Conservation (phyloP, 192 early-diverging fungal genomes). For the Geranomyces variabilis region DNA sequence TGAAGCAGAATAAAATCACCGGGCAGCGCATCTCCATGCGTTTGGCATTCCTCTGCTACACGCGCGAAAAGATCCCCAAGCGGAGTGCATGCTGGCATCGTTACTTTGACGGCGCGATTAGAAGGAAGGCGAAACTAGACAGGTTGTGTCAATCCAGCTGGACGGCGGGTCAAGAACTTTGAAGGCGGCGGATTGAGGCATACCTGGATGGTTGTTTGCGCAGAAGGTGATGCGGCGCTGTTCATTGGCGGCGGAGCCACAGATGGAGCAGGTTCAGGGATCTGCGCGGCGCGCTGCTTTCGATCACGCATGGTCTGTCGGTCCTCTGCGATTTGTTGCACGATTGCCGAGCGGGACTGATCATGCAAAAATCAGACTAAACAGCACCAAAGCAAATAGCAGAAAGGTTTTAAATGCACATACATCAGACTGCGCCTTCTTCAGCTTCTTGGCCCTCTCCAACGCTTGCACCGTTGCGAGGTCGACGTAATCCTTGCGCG, state of each 20-base stretch:
- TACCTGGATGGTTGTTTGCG: constrained; percentile 2
- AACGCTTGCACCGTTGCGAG: neutral
- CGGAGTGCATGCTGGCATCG: neutral
- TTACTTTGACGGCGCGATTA: neutral
- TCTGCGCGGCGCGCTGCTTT: neutral
- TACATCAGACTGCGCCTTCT: neutral
- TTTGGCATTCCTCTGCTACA: neutral
- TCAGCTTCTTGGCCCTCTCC: constrained; percentile 1
- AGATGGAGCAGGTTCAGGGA: too few relatives aligned
- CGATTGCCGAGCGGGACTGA: neutral
- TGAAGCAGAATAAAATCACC: constrained; percentile 1
- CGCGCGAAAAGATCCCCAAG: neutral
- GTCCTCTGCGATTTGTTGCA: constrained; percentile 8
- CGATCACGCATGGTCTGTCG: neutral
- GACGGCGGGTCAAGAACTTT: too few relatives aligned
- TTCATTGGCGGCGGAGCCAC: too few relatives aligned
- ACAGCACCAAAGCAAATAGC: neutral
- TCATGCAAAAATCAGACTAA: neutral
- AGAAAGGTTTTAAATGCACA: neutral
- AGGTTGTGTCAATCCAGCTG: too few relatives aligned
- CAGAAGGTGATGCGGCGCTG: too few relatives aligned
- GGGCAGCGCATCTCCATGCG: neutral
- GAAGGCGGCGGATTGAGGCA: too few relatives aligned
- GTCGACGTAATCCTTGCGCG: constrained; percentile 1
- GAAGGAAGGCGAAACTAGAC: constrained; percentile 9